Evolutionary conservation across 805 yeast genomes (phyloP).

Genomic region (Ogataea degrootiae): DNA sequence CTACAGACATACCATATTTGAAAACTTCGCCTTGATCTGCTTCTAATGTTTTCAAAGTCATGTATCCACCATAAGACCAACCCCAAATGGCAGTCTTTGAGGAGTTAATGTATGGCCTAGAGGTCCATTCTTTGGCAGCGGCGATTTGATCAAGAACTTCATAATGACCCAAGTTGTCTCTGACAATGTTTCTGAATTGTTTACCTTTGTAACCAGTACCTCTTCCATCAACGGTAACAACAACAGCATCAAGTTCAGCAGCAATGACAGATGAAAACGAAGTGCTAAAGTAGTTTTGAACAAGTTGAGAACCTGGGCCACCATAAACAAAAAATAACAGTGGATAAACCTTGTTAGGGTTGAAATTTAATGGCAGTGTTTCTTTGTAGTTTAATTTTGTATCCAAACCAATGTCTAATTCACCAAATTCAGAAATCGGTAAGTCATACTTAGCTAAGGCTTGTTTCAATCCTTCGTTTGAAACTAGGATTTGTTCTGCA

Average conservation of each 20-base stretch:
- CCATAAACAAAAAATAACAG: slow-evolving; percentile 88
- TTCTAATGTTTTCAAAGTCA: slow-evolving; percentile 87
- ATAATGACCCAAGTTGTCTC: slow-evolving; percentile 74
- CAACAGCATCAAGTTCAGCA: slow-evolving; percentile 73
- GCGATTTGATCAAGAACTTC: slow-evolving; percentile 85
- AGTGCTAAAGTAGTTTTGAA: slow-evolving; percentile 53
- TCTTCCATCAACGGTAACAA: slow-evolving; percentile 93
- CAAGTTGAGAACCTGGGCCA: slow-evolving; percentile 92
- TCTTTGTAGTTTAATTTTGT: slow-evolving; percentile 58
- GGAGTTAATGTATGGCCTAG: slow-evolving; percentile 59
- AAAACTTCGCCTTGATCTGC: slow-evolving; percentile 70
- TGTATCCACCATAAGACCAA: slow-evolving; percentile 96
- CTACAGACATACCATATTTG: slow-evolving; percentile 90
- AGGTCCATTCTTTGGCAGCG: slow-evolving; percentile 72
- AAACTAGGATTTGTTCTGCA: slow-evolving; percentile 37
- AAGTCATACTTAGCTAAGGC: slow-evolving; percentile 42
- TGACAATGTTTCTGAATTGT: slow-evolving; percentile 69
- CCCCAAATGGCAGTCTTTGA: slow-evolving; percentile 87
- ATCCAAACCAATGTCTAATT: slow-evolving; percentile 39
- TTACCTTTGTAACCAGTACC: slow-evolving; percentile 92
- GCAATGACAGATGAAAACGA: slow-evolving; percentile 73
- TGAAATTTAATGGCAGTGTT: slow-evolving; percentile 71
- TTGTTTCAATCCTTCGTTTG: slow-evolving; percentile 39
- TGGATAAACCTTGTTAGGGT: slow-evolving; percentile 62
- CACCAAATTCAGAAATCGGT: slow-evolving; percentile 54